Base-by-base conservation (phyloP, 345 rosid genomes). In the Sisymbrium altissimum region DNA sequence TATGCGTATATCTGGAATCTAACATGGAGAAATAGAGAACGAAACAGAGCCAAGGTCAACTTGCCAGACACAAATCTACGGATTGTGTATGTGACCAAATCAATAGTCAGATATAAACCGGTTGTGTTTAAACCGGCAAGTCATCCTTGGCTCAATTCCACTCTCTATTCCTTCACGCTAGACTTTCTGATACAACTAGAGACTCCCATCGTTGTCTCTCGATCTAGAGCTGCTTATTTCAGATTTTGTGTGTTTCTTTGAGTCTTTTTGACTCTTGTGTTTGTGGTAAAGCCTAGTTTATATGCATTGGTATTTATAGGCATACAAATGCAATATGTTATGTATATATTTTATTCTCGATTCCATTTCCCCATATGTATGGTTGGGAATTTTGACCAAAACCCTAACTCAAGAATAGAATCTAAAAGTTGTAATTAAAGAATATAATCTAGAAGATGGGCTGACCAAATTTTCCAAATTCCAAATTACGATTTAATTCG, bases 121-220 rank as follows among this genome's bases (percentile, higher is more conserved):
- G 44, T 57, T 59, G 45, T 19, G 39, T 45, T 45, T 54, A 46
- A 59, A 65, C 64, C 64, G 74, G 85, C 85, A 82, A 82, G 81
- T 65, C 85, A 82, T 82, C 83, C 81, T 82, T 79, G 83, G 85
- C 81, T 82, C 83, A 77, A 21, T 11, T 50, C 65, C 75, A 70
- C 25, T 69, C 83, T 73, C 54, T 61, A 64, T 61, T 74, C 65
- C 65, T 45, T 66, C 83, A 79, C 43, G 81, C 71, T 70, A 80
- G 78, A 72, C 77, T 64, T 64, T 67, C 39, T 63, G 41, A 76
- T 63, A 76, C 44, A 54, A n/a, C n/a, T 13, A 32, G 54, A 68
- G 48, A 68, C 64, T 38, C 53, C 19, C 39, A 11, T 21, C 1
- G n/a, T 17, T 19, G 19, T 38, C 36, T 66, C 49, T 73, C 49